These are phyloP conservation scores for Collybia mongolica DNA, from an alignment of 768 basidiomycete genomes.

Conservation along the genomic window DNA sequence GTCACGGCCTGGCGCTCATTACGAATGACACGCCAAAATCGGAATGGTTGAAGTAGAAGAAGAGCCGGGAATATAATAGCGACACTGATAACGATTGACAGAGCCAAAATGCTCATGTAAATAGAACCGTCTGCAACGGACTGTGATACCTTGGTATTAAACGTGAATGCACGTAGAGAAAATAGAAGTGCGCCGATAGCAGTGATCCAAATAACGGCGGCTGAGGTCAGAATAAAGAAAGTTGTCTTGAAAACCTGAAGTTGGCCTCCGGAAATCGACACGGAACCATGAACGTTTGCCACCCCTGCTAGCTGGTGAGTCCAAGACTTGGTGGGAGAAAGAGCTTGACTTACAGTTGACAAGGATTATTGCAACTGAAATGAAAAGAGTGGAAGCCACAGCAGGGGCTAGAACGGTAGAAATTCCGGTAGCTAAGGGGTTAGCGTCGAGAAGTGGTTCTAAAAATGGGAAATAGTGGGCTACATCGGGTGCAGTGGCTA, in stretches of 20 bases:
- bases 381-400: conserved; percentile 57
- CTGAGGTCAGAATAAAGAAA: conserved; percentile 54
- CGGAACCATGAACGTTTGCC: conserved; percentile 50
- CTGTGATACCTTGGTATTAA: conserved; percentile 29
- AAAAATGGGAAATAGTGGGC: conserved; percentile 72
- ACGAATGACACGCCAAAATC: conserved; percentile 55
- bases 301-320: conserved; percentile 37
- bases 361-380: conserved; percentile 46
- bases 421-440: conserved; percentile 57
- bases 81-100: conserved; percentile 58
- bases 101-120: conserved; percentile 63
- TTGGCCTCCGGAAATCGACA: conserved; percentile 63
- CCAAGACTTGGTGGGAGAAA: conserved; percentile 8
- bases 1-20: conserved; percentile 64
- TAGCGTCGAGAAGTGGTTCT: conserved; percentile 42
- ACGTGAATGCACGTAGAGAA: conserved; percentile 57
- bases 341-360: conserved; percentile 51
- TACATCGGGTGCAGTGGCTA: conserved; percentile 71
- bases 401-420: conserved; percentile 70
- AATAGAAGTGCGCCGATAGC: conserved; percentile 70
- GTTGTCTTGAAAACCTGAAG: conserved; percentile 61
- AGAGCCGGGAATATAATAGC: conserved; percentile 72
- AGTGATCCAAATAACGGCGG: conserved; percentile 62
- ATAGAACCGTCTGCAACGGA: conserved; percentile 69
- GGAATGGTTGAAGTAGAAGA: conserved; percentile 68